These are phyloP conservation scores for Monilinia laxa DNA, from an alignment of 2,329 filamentous ascomycete species.

Conservation along the genomic window DNA sequence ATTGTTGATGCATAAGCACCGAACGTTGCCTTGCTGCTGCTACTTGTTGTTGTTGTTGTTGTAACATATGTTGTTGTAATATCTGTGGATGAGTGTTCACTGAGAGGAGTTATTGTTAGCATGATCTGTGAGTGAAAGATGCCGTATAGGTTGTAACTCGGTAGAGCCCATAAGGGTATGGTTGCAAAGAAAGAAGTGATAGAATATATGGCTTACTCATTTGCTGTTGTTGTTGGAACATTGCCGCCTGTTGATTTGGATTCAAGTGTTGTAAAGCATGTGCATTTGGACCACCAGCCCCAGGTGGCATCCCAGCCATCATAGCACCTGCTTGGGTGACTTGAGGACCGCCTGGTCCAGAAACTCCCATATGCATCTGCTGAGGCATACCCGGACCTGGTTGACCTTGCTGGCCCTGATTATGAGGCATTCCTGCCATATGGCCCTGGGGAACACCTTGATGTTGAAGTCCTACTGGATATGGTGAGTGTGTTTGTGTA, in stretches of 20 bases:
- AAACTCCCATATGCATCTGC: conserved; percentile 72
- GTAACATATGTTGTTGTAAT: conserved; percentile 48
- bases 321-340: conserved; percentile 68
- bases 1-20: conserved; percentile 55
- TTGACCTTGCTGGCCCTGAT: conserved; percentile 69
- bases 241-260: conserved; percentile 49
- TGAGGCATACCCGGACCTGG: conserved; percentile 61
- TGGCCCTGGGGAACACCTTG: conserved; percentile 63
- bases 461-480: conserved; percentile 68
- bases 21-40: conserved; percentile 40
- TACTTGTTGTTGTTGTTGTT: conserved; percentile 36
- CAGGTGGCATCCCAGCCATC: conserved; percentile 75
- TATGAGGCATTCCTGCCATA: conserved; percentile 51
- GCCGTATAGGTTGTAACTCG: background rate
- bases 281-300: conserved; percentile 55
- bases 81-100: conserved; percentile 38
- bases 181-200: conserved; percentile 26
- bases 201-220: conserved; percentile 36
- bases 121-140: background rate
- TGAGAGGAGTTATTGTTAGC: background rate
- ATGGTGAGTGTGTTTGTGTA: conserved; percentile 66
- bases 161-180: background rate
- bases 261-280: conserved; percentile 73
- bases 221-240: conserved; percentile 33
- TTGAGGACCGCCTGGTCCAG: conserved; percentile 66